phyloP scores from a whole-genome alignment of 176 grass and related monocot genomes.

The Olyra latifolia region DNA sequence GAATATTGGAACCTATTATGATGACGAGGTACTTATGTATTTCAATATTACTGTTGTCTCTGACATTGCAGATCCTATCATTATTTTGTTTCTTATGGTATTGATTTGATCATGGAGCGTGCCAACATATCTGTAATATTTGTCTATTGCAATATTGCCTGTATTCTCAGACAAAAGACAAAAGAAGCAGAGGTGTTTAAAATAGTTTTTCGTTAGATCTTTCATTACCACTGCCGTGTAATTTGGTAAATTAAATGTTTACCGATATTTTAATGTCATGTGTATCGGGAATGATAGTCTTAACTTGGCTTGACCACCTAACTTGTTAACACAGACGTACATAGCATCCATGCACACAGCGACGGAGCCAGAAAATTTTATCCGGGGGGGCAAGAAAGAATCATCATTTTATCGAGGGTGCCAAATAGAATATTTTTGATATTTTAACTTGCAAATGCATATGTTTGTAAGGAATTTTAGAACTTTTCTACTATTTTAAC shows the following conservation, averaged over 20 bases:
- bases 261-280: not conserved
- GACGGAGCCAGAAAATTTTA: too few species aligned
- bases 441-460: too few species aligned
- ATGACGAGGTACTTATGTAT: slow-evolving; percentile 58
- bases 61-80: not conserved
- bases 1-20: slow-evolving; percentile 81
- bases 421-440: too few species aligned
- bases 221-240: not conserved
- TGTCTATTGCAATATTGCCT: not conserved
- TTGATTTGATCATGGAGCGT: slow-evolving; percentile 23
- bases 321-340: not conserved
- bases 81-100: slow-evolving; percentile 18
- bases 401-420: too few species aligned
- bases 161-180: slow-evolving; percentile 15
- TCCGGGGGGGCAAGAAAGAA: too few species aligned
- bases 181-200: slow-evolving; percentile 13
- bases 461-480: too few species aligned
- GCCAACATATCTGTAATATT: not conserved
- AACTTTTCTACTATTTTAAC: too few species aligned
- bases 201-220: not conserved
- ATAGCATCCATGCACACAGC: not conserved
- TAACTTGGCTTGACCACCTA: not conserved
- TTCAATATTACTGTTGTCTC: slow-evolving; percentile 16
- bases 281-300: slow-evolving; percentile 14
- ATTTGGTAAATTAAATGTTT: slow-evolving; percentile 16